These are phyloP conservation scores for Coniochaeta sp. DNA, from an alignment of 2,329 filamentous ascomycete species.

Conservation along the genomic window DNA sequence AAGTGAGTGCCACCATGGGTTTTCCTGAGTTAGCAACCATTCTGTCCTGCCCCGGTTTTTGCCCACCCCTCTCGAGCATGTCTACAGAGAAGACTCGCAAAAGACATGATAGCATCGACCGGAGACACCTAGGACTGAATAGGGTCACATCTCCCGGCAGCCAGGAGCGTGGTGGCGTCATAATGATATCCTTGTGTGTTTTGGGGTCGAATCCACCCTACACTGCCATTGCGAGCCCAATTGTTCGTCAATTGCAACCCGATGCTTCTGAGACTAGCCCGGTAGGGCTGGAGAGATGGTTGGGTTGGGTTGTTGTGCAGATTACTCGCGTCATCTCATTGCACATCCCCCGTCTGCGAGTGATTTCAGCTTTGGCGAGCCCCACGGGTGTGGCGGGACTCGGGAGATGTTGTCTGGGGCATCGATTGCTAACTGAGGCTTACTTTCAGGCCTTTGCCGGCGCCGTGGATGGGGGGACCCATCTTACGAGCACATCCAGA, in stretches of 20 bases:
- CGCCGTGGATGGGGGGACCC: constrained; percentile 92
- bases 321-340: constrained; percentile 16
- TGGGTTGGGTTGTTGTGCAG: constrained; percentile 28
- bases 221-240: not conserved
- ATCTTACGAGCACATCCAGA: constrained; percentile 74
- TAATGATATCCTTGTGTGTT: not conserved
- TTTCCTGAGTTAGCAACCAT: not conserved
- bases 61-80: not conserved
- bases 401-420: constrained; percentile 7
- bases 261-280: not conserved
- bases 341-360: constrained; percentile 2
- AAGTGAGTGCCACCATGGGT: constrained; percentile 48
- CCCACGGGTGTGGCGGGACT: constrained; percentile 8
- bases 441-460: constrained; percentile 73
- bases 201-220: not conserved
- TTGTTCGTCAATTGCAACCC: constrained; percentile 1
- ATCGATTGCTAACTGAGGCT: constrained; percentile 24
- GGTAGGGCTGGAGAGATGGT: constrained; percentile 21
- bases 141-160: not conserved
- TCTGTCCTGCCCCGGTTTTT: not conserved
- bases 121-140: not conserved
- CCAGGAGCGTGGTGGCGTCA: not conserved
- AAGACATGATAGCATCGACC: not conserved
- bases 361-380: not conserved
- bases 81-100: not conserved